Evolutionary conservation across 108 stramenopile species (phyloP).

Genomic region (Chaetoceros tenuissimus): DNA sequence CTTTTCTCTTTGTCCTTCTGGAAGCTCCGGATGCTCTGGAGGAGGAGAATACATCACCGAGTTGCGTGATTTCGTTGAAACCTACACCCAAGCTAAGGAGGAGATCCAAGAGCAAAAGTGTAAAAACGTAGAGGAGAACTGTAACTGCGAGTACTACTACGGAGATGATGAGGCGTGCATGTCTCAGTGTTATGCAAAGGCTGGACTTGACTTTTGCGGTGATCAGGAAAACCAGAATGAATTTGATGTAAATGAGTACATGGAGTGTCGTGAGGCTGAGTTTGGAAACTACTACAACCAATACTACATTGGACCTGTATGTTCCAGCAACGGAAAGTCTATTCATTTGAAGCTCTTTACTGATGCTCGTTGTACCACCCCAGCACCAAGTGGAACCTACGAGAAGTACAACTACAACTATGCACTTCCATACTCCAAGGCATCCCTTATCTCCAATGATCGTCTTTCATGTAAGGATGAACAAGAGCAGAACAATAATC

Average conservation of each 20-base stretch:
- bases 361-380: constrained; percentile 8
- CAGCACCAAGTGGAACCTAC: constrained; percentile 3
- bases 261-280: constrained; percentile 1
- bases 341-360: constrained; percentile 7
- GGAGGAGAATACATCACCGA: constrained; percentile 33
- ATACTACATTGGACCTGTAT: constrained; percentile 8
- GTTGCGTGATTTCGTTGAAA: constrained; percentile 25
- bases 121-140: constrained; percentile 20
- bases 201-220: constrained; percentile 20
- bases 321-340: constrained; percentile 11
- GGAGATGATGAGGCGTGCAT: constrained; percentile 14
- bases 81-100: constrained; percentile 23
- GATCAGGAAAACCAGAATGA: constrained; percentile 2
- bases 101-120: constrained; percentile 24
- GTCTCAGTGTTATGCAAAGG: constrained; percentile 9
- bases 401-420: constrained; percentile 8
- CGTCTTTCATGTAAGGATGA: constrained; percentile 11
- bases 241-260: constrained; percentile 5
- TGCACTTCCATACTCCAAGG: constrained; percentile 4
- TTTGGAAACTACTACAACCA: constrained; percentile 3
- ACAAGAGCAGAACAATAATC: constrained; percentile 8
- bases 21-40: constrained; percentile 9
- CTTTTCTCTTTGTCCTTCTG: constrained; percentile 32
- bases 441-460: neutral
- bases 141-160: constrained; percentile 22